A percentile compares a stretch with the other conserved stretches of the same genome.
phyloP scores from a whole-genome alignment of 805 yeast genomes.

The Yamadazyma sp. region DNA sequence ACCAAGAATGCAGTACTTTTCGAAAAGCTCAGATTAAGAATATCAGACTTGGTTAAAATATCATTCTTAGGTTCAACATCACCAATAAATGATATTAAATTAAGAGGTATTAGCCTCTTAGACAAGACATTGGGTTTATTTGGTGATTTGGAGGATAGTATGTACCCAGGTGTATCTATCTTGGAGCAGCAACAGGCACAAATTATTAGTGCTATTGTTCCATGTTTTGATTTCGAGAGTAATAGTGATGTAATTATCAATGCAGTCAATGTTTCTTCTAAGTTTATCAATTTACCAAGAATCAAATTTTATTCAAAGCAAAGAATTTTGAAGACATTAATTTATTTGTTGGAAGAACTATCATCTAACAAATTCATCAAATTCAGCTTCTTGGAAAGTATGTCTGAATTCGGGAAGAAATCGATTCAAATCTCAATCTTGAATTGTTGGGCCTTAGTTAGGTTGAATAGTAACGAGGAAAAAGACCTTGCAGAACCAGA shows the following conservation, averaged over 20 bases:
- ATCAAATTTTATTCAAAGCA: conserved; percentile 44
- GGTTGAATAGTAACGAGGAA: conserved; percentile 22
- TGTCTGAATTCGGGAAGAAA: conserved; percentile 44
- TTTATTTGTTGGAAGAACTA: conserved; percentile 62
- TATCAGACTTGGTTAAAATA: conserved; percentile 68
- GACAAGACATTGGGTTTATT: conserved; percentile 59
- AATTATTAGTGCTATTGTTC: conserved; percentile 82
- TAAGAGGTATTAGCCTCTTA: conserved; percentile 64
- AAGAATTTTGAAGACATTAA: conserved; percentile 59
- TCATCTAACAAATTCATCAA: conserved; percentile 40
- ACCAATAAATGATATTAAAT: conserved; percentile 54
- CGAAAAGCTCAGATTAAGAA: conserved; percentile 38
- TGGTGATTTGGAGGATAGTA: conserved; percentile 65
- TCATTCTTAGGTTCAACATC: conserved; percentile 83
- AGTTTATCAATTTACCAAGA: conserved; percentile 53
- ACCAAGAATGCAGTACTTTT: conserved; percentile 35
- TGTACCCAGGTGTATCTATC: conserved; percentile 65
- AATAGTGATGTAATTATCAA: conserved; percentile 69
- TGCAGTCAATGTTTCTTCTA: conserved; percentile 77
- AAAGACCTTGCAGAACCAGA: conserved; percentile 31
- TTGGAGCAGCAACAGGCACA: conserved; percentile 95
- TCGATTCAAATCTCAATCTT: conserved; percentile 58
- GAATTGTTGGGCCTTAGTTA: conserved; percentile 72
- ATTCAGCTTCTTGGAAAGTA: conserved; percentile 53
- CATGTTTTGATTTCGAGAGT: conserved; percentile 75